Evolutionary conservation across 129 eudicot genomes (phyloP), one percentile per base, ranked within the genome.

Genomic region (Helianthus tuberosus): DNA sequence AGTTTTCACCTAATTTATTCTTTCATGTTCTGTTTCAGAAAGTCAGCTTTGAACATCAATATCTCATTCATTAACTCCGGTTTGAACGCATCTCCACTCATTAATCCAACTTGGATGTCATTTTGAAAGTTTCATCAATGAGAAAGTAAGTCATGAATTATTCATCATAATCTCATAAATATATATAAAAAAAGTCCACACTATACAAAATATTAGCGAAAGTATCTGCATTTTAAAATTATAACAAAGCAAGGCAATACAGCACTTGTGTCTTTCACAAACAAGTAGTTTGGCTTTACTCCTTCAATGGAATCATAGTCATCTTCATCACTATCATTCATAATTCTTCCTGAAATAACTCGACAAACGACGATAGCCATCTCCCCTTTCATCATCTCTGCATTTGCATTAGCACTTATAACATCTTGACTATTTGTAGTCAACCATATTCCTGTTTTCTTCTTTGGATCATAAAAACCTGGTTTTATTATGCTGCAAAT

Each of bases 181-280:
- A 58, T 57, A 25, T 58, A 11, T 14, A 58, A 58, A 23, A 58
- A 25, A 7, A 25, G 29, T 58, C 20, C 8, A 10, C n/a, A 9
- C 5, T 46, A 55, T 10, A 63, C 51, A 57, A 32, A 52, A 8
- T 16, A 10, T 71, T 44, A 52, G 67, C 67, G 7, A 10, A 46
- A 29, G 29, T 79, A 53, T 41, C 43, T 72, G 46, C 65, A 86
- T 36, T 80, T 73, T 49, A 86, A 64, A 25, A 79, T 68, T 63
- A 87, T 51, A 15, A 75, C 75, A 73, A 87, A 86, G 51, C 91
- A 84, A 50, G 86, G 84, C 25, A 87, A 72, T 32, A 87, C 84
- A 51, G 86, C 86, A 60, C 75, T 75, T 8, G 88, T 71, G 38
- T 84, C 75, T 50, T 38, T 76, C 38, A 84, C 82, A 74, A 84